A percentile compares a stretch with the other conserved stretches of the same genome.
These are phyloP conservation scores for Solanum etuberosum DNA, from an alignment of 257 asterid genomes.

Conservation along the genomic window DNA sequence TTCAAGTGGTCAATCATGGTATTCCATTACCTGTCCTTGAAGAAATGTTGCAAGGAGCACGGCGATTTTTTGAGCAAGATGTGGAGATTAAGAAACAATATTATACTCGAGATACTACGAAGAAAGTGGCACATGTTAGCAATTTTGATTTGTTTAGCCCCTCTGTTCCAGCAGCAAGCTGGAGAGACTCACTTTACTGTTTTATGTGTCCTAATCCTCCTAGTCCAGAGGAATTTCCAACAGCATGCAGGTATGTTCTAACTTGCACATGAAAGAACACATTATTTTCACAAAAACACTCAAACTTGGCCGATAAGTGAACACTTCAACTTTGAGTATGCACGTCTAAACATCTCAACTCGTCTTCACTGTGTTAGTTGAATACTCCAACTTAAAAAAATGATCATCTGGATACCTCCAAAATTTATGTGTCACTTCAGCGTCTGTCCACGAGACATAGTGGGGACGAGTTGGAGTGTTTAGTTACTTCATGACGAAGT, in stretches of 20 bases:
- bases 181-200: conserved; percentile 32
- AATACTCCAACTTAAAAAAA: background rate
- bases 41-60: conserved; percentile 1
- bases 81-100: background rate
- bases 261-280: background rate
- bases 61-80: conserved; percentile 2
- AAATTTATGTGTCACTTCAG: background rate
- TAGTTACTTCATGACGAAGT: background rate
- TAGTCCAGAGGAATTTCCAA: conserved; percentile 34
- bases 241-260: conserved; percentile 27
- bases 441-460: too few relatives aligned
- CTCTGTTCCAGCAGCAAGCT: conserved; percentile 30
- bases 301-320: background rate
- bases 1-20: conserved; percentile 11
- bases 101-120: conserved; percentile 5
- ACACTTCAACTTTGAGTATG: background rate
- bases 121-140: conserved; percentile 37
- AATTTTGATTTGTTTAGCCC: conserved; percentile 40
- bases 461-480: background rate
- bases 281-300: background rate
- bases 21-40: background rate
- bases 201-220: conserved; percentile 30
- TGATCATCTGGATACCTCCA: background rate
- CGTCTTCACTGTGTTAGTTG: background rate
- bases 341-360: background rate